These are phyloP conservation scores for Aspergillus alliaceus DNA, from an alignment of 2,329 filamentous ascomycete species.

Conservation along the genomic window DNA sequence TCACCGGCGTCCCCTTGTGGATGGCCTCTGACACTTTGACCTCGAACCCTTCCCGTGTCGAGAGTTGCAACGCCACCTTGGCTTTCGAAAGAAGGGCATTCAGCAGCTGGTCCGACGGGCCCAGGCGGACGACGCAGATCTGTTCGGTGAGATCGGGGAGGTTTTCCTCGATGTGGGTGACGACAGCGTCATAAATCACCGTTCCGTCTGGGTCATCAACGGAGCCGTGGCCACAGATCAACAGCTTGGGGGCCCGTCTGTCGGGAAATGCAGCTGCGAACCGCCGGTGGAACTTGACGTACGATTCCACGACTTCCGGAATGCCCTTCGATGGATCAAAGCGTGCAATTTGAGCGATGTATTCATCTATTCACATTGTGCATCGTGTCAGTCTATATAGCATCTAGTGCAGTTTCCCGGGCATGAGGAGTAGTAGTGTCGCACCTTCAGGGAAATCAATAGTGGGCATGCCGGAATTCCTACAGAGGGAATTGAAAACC, in stretches of 20 bases:
- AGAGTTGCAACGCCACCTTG: conserved; percentile 74
- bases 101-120: conserved; percentile 76
- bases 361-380: conserved; percentile 52
- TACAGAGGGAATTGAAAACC: conserved; percentile 66
- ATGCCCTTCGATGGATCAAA: conserved; percentile 86
- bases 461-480: conserved; percentile 52
- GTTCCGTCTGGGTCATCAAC: conserved; percentile 78
- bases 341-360: conserved; percentile 77
- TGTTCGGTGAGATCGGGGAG: conserved; percentile 64
- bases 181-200: conserved; percentile 69
- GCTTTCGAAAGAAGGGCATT: conserved; percentile 73
- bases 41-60: conserved; percentile 79
- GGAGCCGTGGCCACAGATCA: conserved; percentile 76
- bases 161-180: conserved; percentile 63
- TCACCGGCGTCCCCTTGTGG: conserved; percentile 76
- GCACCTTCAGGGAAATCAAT: conserved; percentile 41
- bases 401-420: background rate
- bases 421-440: background rate
- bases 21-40: conserved; percentile 83
- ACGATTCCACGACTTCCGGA: conserved; percentile 72
- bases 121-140: conserved; percentile 73
- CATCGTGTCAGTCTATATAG: background rate
- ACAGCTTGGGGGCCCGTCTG: conserved; percentile 65
- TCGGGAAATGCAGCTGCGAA: conserved; percentile 51
- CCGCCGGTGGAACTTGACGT: conserved; percentile 67